Evolutionary conservation across 129 eudicot genomes (phyloP).

Genomic region (Saussurea involucrata): DNA sequence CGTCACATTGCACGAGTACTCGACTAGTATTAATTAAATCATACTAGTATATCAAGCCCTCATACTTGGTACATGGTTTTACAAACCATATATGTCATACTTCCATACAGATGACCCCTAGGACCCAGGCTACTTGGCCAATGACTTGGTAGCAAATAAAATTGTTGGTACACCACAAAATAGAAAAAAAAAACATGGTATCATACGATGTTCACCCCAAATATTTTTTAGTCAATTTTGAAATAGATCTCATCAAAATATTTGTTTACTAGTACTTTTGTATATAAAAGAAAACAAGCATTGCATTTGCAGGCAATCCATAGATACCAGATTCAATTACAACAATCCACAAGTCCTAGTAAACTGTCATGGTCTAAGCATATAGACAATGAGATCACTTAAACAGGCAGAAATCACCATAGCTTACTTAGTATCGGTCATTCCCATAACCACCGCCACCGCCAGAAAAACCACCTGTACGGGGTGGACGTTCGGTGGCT

Average conservation of each 20-base stretch:
- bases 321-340: not conserved
- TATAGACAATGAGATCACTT: constrained; percentile 22
- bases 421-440: constrained; percentile 7
- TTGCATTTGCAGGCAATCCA: not conserved
- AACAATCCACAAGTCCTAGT: not conserved
- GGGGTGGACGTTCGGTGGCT: constrained; percentile 40
- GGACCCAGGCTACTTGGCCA: too few relatives aligned
- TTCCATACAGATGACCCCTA: too few relatives aligned
- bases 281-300: not conserved
- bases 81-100: too few relatives aligned
- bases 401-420: not conserved
- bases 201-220: not conserved
- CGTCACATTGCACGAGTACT: too few relatives aligned
- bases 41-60: too few relatives aligned
- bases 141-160: too few relatives aligned
- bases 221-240: not conserved
- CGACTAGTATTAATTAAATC: too few relatives aligned
- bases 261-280: not conserved
- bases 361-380: constrained; percentile 13
- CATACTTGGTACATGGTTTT: too few relatives aligned
- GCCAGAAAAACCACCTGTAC: constrained; percentile 17
- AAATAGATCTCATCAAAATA: not conserved
- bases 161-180: too few relatives aligned
- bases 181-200: too few relatives aligned
- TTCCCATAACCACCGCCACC: constrained; percentile 3